Evolutionary conservation across 306 rosid species (phyloP).

Genomic region (Dryas octopetala): DNA sequence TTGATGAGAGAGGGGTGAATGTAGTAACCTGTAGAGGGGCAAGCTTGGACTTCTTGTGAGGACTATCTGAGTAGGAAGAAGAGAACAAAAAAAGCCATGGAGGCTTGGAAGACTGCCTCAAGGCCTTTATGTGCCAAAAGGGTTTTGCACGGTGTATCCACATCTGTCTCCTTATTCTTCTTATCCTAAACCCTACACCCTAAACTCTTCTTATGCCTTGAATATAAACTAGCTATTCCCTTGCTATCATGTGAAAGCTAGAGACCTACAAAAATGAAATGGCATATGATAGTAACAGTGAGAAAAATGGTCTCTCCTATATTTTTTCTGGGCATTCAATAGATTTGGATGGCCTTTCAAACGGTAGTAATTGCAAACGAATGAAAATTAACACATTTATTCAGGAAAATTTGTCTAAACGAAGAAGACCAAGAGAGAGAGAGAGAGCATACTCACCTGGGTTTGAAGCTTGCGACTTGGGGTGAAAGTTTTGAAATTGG

Average conservation of each 20-base stretch:
- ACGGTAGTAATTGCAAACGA: background rate
- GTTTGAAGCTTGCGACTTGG: too few relatives aligned
- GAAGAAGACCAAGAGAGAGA: background rate
- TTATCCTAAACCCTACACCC: constrained; percentile 3
- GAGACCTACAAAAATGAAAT: constrained; percentile 20
- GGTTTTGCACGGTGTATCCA: constrained; percentile 40
- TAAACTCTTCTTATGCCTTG: constrained; percentile 19
- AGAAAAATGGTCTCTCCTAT: background rate
- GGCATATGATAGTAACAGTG: background rate
- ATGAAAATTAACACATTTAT: background rate
- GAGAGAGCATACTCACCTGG: background rate
- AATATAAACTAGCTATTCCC: constrained; percentile 10
- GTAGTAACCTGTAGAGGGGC: constrained; percentile 81
- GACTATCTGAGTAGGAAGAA: constrained; percentile 48
- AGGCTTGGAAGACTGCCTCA: constrained; percentile 36
- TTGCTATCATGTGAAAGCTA: constrained; percentile 14
- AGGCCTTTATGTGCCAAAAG: constrained; percentile 36
- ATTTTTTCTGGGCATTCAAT: background rate
- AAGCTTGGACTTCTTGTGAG: constrained; percentile 61
- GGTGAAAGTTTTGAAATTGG: background rate
- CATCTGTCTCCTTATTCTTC: constrained; percentile 39
- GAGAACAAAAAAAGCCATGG: constrained; percentile 45
- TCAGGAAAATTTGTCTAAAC: background rate
- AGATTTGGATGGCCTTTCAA: background rate
- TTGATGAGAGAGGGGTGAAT: constrained; percentile 1